Conservation (phyloP, 345 rosid genomes). For the Excoecaria agallocha region DNA sequence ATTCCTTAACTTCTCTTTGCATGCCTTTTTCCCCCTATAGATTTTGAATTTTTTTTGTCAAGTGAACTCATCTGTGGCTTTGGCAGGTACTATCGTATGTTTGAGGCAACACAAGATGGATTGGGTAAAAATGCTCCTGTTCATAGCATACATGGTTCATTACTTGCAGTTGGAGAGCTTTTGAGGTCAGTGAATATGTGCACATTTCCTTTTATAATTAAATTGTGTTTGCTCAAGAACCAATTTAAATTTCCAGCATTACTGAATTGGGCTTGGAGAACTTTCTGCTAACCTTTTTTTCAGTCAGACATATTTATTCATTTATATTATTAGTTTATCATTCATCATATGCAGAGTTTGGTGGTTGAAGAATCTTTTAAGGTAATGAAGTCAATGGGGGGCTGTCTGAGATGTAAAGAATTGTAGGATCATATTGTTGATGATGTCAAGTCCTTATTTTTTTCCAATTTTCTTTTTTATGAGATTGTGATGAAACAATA, state of each 20-base stretch:
- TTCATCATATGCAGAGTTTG: no score
- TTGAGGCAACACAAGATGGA: slow-evolving; percentile 99
- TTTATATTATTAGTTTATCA: not conserved
- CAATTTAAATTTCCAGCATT: not conserved
- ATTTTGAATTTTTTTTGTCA: not conserved
- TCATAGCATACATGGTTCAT: slow-evolving; percentile 97
- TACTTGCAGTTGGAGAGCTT: slow-evolving; percentile 98
- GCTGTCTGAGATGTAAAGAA: no score
- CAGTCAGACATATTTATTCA: not conserved
- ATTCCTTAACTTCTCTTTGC: not conserved
- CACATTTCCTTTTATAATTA: not conserved
- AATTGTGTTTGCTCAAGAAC: not conserved
- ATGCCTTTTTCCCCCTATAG: not conserved
- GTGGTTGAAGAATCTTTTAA: no score
- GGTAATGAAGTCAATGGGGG: no score
- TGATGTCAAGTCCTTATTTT: no score
- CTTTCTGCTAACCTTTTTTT: not conserved
- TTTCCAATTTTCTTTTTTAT: no score
- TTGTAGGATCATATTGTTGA: no score
- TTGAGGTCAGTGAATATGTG: slow-evolving; percentile 50
- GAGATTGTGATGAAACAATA: no score
- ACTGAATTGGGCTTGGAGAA: not conserved
- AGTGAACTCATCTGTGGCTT: slow-evolving; percentile 4
- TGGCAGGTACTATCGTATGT: slow-evolving; percentile 94
- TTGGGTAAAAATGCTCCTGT: slow-evolving; percentile 89